phyloP scores from a whole-genome alignment of 345 rosid species.

The Hibiscus mutabilis region DNA sequence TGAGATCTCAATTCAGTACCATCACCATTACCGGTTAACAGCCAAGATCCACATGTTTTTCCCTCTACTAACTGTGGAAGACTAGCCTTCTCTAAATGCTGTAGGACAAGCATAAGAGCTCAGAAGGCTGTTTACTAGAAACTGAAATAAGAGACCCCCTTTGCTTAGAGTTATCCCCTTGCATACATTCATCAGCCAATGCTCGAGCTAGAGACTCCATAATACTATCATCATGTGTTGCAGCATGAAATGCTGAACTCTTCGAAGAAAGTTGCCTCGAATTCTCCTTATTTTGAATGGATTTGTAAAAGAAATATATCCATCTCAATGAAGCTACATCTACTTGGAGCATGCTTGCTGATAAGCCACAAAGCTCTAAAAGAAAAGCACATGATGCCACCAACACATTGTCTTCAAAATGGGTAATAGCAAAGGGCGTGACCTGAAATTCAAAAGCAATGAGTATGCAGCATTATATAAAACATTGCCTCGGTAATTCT shows the following conservation, averaged over 20 bases:
- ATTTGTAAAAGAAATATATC: conserved; percentile 68
- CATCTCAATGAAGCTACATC: conserved; percentile 79
- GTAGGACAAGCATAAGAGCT: conserved; percentile 66
- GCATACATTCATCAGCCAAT: conserved; percentile 74
- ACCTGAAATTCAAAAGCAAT: conserved; percentile 42
- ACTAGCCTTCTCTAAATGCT: conserved; percentile 93
- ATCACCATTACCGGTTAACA: conserved; percentile 75
- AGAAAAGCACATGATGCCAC: conserved; percentile 87
- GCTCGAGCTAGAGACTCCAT: conserved; percentile 81
- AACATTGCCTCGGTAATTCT: background rate
- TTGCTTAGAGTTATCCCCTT: conserved; percentile 38
- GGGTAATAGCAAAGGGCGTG: conserved; percentile 82
- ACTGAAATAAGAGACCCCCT: conserved; percentile 32
- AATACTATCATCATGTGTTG: conserved; percentile 48
- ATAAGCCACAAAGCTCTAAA: conserved; percentile 86
- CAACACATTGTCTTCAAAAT: conserved; percentile 70
- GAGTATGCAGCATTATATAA: background rate
- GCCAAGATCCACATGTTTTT: conserved; percentile 91
- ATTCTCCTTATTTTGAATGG: conserved; percentile 36
- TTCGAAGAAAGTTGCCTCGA: conserved; percentile 42
- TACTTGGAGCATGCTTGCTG: conserved; percentile 73
- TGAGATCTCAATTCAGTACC: conserved; percentile 78
- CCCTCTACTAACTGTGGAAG: conserved; percentile 57
- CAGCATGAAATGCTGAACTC: conserved; percentile 53
- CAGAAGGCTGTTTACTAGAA: conserved; percentile 37